A percentile compares a stretch with the other conserved stretches of the same genome.
Conservation (phyloP, 192 early-diverging fungal genomes). For the Dimargaris verticillata region DNA sequence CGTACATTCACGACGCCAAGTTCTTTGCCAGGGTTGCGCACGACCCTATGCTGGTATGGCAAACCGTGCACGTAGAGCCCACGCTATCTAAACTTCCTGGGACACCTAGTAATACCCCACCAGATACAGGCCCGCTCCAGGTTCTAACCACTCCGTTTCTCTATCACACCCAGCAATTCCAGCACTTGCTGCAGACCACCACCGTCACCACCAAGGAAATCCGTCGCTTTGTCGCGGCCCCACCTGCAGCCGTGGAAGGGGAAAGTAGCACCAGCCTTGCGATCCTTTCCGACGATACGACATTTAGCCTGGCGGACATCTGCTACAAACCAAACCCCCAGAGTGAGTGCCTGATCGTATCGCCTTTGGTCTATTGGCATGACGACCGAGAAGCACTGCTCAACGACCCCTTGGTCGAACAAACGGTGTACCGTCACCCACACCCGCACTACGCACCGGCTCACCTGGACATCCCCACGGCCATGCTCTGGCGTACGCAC, state of each 20-base stretch:
- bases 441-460: too few species aligned
- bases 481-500: background rate
- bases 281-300: background rate
- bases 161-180: background rate
- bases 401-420: background rate
- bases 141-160: background rate
- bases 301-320: background rate
- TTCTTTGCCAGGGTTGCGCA: background rate
- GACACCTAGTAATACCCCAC: too few species aligned
- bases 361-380: slow-evolving; percentile 5
- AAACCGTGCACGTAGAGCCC: background rate
- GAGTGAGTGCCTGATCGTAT: background rate
- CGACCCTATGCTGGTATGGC: slow-evolving; percentile 11
- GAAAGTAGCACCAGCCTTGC: too few species aligned
- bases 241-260: too few species aligned
- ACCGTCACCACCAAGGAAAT: background rate
- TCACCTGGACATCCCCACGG: background rate
- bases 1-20: slow-evolving; percentile 3
- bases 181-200: slow-evolving; percentile 1
- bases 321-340: background rate
- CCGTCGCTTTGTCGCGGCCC: background rate
- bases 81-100: background rate
- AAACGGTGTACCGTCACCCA: background rate
- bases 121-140: background rate
- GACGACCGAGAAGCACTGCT: background rate